Percentiles rank a stretch among this genome's conserved stretches.
phyloP scores from a whole-genome alignment of 257 asterid genomes.

The Petrea volubilis region DNA sequence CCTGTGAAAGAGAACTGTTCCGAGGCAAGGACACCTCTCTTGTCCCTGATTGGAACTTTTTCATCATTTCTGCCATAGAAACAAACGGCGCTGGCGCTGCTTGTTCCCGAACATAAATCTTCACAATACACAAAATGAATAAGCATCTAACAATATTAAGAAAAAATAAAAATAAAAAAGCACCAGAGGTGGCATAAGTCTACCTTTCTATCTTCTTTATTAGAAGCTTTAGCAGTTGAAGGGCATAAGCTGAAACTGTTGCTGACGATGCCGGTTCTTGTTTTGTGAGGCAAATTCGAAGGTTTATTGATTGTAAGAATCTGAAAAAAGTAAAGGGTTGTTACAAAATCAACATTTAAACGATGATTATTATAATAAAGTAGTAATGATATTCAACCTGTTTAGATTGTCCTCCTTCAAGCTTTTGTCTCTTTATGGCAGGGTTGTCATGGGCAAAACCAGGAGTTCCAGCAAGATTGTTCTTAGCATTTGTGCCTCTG shows the following conservation, averaged over 20 bases:
- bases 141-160: not conserved
- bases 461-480: conserved; percentile 51
- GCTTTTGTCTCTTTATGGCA: conserved; percentile 90
- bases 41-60: conserved; percentile 79
- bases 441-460: conserved; percentile 73
- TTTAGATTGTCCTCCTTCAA: conserved; percentile 80
- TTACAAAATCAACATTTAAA: not conserved
- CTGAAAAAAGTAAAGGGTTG: conserved; percentile 35
- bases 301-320: conserved; percentile 69
- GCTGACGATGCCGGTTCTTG: conserved; percentile 53
- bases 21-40: conserved; percentile 56
- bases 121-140: conserved; percentile 14
- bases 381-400: conserved; percentile 47
- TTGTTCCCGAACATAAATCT: conserved; percentile 77
- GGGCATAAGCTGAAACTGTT: conserved; percentile 45
- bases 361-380: not conserved
- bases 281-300: conserved; percentile 73
- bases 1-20: conserved; percentile 53
- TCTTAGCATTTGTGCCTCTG: conserved; percentile 59
- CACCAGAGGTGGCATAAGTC: not conserved
- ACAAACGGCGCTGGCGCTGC: conserved; percentile 78
- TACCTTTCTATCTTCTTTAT: conserved; percentile 78
- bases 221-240: conserved; percentile 45
- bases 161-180: not conserved
- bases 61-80: conserved; percentile 92